Conservation (phyloP, 2,329 filamentous ascomycete species). For the Pseudogymnoascus sp. region DNA sequence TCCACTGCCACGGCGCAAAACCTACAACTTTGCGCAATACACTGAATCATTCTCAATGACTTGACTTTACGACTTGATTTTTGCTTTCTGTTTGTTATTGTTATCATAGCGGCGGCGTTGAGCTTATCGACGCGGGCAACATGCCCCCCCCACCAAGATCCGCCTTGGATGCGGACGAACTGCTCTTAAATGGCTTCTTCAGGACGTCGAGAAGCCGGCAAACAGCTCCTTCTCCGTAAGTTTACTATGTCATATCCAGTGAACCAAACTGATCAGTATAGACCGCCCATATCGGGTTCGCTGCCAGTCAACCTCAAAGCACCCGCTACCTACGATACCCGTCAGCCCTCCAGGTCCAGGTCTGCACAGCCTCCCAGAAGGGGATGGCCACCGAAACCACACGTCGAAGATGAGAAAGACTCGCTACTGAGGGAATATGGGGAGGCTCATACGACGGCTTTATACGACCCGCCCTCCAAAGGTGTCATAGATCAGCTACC, state of each 20-base stretch:
- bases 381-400: constrained; percentile 48
- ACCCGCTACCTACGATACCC: background rate
- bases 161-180: constrained; percentile 36
- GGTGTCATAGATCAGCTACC: constrained; percentile 62
- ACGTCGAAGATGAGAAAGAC: constrained; percentile 59
- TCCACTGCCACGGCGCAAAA: background rate
- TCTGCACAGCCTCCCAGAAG: constrained; percentile 20
- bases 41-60: constrained; percentile 6
- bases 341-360: background rate
- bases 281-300: background rate
- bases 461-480: constrained; percentile 50
- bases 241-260: background rate
- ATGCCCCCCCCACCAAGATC: constrained; percentile 14
- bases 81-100: background rate
- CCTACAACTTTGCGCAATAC: background rate
- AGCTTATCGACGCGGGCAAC: constrained; percentile 12
- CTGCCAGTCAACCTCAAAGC: constrained; percentile 4
- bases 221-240: background rate
- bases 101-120: constrained; percentile 4
- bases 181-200: constrained; percentile 44
- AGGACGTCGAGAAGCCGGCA: constrained; percentile 34
- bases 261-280: background rate
- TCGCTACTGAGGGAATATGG: constrained; percentile 52
- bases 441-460: constrained; percentile 27
- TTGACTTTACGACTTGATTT: background rate